Evolutionary conservation across 106 monocot genomes (phyloP).

Genomic region (Allium cepa): DNA sequence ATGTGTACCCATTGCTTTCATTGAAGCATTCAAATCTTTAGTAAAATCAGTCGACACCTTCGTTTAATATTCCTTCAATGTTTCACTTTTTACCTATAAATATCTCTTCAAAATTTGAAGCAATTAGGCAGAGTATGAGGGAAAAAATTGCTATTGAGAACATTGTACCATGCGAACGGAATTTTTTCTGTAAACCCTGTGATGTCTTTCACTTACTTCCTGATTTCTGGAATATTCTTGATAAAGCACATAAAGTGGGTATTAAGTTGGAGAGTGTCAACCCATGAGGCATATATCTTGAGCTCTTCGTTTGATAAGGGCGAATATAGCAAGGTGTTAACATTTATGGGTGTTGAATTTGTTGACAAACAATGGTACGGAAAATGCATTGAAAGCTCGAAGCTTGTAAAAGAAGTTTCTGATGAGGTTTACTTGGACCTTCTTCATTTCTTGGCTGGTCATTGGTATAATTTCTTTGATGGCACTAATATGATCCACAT

Average conservation of each 20-base stretch:
- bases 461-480: conserved; percentile 8
- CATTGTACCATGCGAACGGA: conserved; percentile 32
- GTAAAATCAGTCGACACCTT: conserved; percentile 21
- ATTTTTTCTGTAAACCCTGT: conserved; percentile 24
- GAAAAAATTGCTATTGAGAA: conserved; percentile 14
- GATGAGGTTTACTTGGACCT: conserved; percentile 28
- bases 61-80: conserved; percentile 14
- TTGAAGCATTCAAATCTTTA: conserved; percentile 26
- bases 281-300: conserved; percentile 23
- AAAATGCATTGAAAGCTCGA: conserved; percentile 24
- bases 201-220: conserved; percentile 14
- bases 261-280: conserved; percentile 13
- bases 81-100: conserved; percentile 33
- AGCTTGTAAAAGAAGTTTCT: conserved; percentile 17
- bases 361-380: conserved; percentile 23
- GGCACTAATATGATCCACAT: conserved; percentile 11
- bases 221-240: conserved; percentile 24
- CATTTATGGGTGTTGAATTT: conserved; percentile 18
- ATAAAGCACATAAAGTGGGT: conserved; percentile 3
- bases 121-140: conserved; percentile 16
- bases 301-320: conserved; percentile 17
- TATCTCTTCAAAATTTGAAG: conserved; percentile 16
- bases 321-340: conserved; percentile 17
- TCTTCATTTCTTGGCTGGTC: conserved; percentile 16
- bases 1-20: conserved; percentile 39